These are phyloP conservation scores for Raffaelea deltoideospora DNA, from an alignment of 2,329 filamentous ascomycete species.

Conservation along the genomic window DNA sequence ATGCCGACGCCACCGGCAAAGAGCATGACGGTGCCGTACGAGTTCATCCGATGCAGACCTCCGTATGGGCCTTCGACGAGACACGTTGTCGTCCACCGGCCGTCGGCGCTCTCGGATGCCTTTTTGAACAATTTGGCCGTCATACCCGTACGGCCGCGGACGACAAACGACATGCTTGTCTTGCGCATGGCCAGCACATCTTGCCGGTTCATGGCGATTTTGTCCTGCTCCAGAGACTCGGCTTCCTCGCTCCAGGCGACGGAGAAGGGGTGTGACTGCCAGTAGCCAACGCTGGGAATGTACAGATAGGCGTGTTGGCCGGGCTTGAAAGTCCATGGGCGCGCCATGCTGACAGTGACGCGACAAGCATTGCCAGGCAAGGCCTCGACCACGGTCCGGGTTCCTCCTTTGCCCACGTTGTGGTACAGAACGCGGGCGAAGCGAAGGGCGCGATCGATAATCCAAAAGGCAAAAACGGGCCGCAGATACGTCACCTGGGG, in stretches of 20 bases:
- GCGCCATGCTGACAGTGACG: constrained; percentile 57
- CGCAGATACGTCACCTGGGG: constrained; percentile 44
- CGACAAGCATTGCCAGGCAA: constrained; percentile 62
- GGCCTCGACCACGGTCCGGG: constrained; percentile 55
- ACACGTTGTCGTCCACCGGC: constrained; percentile 47
- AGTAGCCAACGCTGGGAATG: constrained; percentile 55
- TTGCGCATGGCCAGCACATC: constrained; percentile 45
- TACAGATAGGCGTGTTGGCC: constrained; percentile 72
- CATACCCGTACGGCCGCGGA: constrained; percentile 59
- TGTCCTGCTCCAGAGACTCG: constrained; percentile 33
- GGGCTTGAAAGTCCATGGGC: constrained; percentile 61
- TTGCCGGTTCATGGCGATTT: constrained; percentile 42
- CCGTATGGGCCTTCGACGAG: constrained; percentile 67
- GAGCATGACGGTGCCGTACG: constrained; percentile 64
- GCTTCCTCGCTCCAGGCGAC: constrained; percentile 62
- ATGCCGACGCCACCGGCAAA: constrained; percentile 73
- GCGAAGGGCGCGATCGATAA: constrained; percentile 44
- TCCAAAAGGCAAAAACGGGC: constrained; percentile 52
- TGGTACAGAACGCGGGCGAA: constrained; percentile 45
- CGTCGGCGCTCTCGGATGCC: constrained; percentile 44
- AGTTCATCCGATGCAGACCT: constrained; percentile 53
- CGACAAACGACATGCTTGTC: constrained; percentile 54
- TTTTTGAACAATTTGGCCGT: constrained; percentile 55
- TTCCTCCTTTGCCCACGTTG: constrained; percentile 53
- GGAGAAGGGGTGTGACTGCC: constrained; percentile 68